Base-by-base conservation (phyloP, 2,329 filamentous ascomycete species). In the Fusarium sacchari region DNA sequence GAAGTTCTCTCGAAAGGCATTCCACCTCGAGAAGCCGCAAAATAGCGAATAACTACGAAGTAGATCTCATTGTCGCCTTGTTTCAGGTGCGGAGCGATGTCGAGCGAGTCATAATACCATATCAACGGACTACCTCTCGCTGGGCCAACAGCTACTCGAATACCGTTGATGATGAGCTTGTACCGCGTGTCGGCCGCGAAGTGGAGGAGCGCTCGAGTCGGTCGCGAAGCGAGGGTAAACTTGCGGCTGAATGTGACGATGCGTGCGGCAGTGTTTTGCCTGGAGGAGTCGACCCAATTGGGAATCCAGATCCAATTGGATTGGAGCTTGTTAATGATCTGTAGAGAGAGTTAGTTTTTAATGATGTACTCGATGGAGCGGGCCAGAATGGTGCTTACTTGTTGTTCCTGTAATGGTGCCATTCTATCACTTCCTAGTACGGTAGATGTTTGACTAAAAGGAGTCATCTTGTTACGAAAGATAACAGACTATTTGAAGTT, bases 321-420 rank as follows among this genome's bases (percentile, higher is more conserved):
- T n/a, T 56, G 52, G 52, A 56, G 52, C 9, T 43, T 6, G 4
- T 56, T 56, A 0, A 56, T 56, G 26, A 42, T 43, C 52, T 42
- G 1, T 4, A 20, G 12, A 2, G 3, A 4, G 3, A 7, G 3
- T 56, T 56, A 56, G 52, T 15, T 9, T n/a, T 9, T n/a, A 12
- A 15, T 40, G 36, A 9, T 24, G 22, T 5, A 2, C 2, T 2
- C 26, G 0, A 1, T 24, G 11, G 11, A 6, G 15, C 2, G 6
- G 6, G 1, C 2, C 10, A 37, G 20, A 22, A n/a, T 32, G 12
- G 15, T 32, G 28, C 12, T 11, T 32, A 56, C 52, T 24, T 56
- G 28, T 56, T 56, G 37, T 2, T 56, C 37, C 6, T 22, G 22
- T 30, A 22, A 32, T 24, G 20, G 37, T 22, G 52, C 26, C 52